Evolutionary conservation across 805 yeast genomes (phyloP), one percentile per base, ranked within the genome.

Genomic region (Nakazawaea siamensis): DNA sequence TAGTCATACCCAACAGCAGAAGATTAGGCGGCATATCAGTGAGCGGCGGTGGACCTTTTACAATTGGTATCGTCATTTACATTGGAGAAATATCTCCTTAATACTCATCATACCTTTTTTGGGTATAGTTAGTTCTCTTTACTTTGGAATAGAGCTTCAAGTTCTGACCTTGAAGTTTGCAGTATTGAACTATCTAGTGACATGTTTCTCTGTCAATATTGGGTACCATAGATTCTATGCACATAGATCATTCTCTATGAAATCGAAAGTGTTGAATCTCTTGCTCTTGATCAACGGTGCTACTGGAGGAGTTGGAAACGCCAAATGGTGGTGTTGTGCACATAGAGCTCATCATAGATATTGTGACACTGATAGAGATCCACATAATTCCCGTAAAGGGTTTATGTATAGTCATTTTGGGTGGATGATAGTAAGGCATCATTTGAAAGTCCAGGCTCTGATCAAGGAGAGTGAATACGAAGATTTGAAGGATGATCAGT

Each of bases 261-360:
- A 71, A n/a, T 46, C 59, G 17, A 48, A 54, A 12, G 57, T 65
- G 2, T 42, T 83, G 23, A 70, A 69, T 38, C 40, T 66, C 24
- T 48, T 66, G 19, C 68, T 80, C 39, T 70, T 77, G n/a, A 48
- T 76, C 1, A 62, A 76, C 29, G 88, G 90, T 5, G 60, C 80
- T 13, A 80, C 84, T 44, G 74, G 79, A 6, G 94, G 87, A 2
- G 61, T 85, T 35, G 94, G 94, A 4, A 69, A 84, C 3, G 73
- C 78, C 10, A 67, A 78, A 49, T 70, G 80, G 71, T 86, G 94
- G 94, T 79, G 83, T 16, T 66, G 79, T 12, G 67, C 83, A 30
- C 97, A 88, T 62, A 65, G 94, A 40, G 87, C 92, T 4, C 97
- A 88, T 60, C 97, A 88, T 57, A 73, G 90, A 39, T 83, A 71